Base-by-base conservation (phyloP, 768 basidiomycete species). In the Pseudohyphozyma bogoriensis region DNA sequence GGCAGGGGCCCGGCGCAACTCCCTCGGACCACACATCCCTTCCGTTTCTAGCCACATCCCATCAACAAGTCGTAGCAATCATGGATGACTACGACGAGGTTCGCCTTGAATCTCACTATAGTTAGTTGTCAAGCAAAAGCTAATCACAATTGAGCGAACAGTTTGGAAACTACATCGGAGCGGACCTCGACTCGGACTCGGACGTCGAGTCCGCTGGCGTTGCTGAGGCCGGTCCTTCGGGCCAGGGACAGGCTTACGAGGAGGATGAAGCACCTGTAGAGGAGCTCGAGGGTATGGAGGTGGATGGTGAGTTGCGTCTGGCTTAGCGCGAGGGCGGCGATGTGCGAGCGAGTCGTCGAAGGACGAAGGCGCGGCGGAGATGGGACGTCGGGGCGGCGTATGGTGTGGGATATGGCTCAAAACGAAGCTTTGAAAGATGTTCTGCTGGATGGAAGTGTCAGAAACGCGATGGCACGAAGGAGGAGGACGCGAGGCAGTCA, bases 121-220 rank as follows among this genome's bases (percentile, higher is more conserved):
- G 18, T 20, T 20, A n/a, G n/a, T n/a, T n/a, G n/a, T n/a, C n/a
- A n/a, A n/a, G n/a, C n/a, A n/a, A 6, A n/a, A 10, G 40, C 9
- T 42, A n/a, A 42, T 5, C 18, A 18, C 40, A n/a, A 15, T 15
- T n/a, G 16, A 18, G n/a, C 9, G 40, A 20, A n/a, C 40, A 42
- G 40, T 67, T 59, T 24, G 92, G 91, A 67, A 96, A 95, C 79
- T 95, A 96, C 76, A 92, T 96, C 72, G 92, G 91, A 62, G 89
- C 83, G 29, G 92, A 93, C 78, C 77, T 93, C 51, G 89, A 87
- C 69, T 93, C 90, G 36, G 91, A 93, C 70, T 72, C 73, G n/a
- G 74, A 71, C 9, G n/a, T n/a, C n/a, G n/a, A n/a, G n/a, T n/a
- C n/a, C n/a, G n/a, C n/a, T n/a, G n/a, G n/a, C n/a, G n/a, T n/a